Conservation (phyloP, 1,284 basidiomycete genomes). For the Ganoderma sp. region DNA sequence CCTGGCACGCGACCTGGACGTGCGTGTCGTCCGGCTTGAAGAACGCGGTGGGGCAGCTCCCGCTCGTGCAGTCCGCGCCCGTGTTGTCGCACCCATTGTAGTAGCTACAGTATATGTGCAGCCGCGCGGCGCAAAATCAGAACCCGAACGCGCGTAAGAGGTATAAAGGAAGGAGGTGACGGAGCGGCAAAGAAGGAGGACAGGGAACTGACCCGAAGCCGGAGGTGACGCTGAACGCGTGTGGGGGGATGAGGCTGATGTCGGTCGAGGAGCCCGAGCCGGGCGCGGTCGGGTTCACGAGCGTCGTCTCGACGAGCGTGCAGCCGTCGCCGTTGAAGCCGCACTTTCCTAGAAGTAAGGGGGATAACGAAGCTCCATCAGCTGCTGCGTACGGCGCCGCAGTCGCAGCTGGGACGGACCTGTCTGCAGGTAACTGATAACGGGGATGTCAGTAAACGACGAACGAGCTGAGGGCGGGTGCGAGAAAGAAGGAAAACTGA, state of each 20-base stretch:
- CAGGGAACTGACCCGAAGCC: slow-evolving; percentile 32
- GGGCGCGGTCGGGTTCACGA: slow-evolving; percentile 46
- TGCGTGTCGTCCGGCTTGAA: slow-evolving; percentile 46
- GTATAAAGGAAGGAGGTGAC: no score
- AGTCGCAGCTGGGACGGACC: slow-evolving; percentile 26
- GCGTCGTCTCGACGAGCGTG: slow-evolving; percentile 49
- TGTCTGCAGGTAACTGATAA: slow-evolving; percentile 40
- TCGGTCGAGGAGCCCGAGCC: slow-evolving; percentile 52
- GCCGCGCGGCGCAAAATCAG: no score
- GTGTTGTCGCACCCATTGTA: slow-evolving; percentile 42
- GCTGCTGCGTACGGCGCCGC: no score
- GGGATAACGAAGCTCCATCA: no score
- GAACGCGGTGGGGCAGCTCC: slow-evolving; percentile 46
- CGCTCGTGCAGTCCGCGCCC: slow-evolving; percentile 33
- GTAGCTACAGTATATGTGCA: slow-evolving; percentile 28
- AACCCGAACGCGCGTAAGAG: no score
- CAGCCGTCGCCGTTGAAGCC: slow-evolving; percentile 51
- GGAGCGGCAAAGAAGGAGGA: no score
- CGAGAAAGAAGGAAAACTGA: slow-evolving; percentile 29
- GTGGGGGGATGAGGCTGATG: slow-evolving; percentile 50
- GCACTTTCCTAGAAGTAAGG: slow-evolving; percentile 38
- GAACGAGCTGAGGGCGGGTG: no score
- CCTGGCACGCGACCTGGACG: slow-evolving; percentile 48
- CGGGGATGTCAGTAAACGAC: background rate
- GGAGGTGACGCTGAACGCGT: slow-evolving; percentile 42